Base-by-base conservation (phyloP, 2,329 filamentous ascomycete species). In the Malbranchea zuffiana region DNA sequence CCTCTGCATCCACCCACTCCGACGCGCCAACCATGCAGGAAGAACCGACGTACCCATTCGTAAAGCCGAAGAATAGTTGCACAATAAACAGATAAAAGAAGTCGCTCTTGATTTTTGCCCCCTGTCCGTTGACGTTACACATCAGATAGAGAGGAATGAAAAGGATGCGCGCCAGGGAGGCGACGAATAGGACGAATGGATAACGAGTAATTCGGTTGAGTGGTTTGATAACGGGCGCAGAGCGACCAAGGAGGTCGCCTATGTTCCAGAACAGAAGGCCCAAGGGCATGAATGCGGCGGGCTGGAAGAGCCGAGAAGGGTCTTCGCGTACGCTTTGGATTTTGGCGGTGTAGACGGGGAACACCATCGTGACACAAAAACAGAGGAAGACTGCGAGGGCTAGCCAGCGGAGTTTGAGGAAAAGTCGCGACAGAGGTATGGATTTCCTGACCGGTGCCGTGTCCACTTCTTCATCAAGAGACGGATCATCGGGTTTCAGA, bases 211-310 rank as follows among this genome's bases (percentile, higher is more conserved):
- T 61, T 3, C 56, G 56, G 1, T 60, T 56, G 45, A 80, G 50
- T 54, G 66, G 37, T 54, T 79, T 58, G 60, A 71, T 45, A 55
- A 72, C 65, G 1, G 85, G 80, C 1, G 74, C 56, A 13, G 93
- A 62, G 6, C 90, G 75, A 4, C 90, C 90, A 10, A 74, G 44
- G 5, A 96, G 66, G 55, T 96, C 90, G 28, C 90, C 90, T 2
- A 80, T 56, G 54, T 96, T 98, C 90, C 90, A 98, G 54, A 90
- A 75, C 42, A 96, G 74, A 60, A 96, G 93, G 3, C 74, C 85
- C 0, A 95, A 69, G 0, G 90, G 87, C 40, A 96, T 87, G 57
- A 96, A 98, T 11, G 80, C 77, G 1, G 76, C 68, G 0, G 83
- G 75, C 35, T 76, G 55, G 38, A 61, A 74, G 46, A 92, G 74